Evolutionary conservation across 768 basidiomycete genomes (phyloP).

Genomic region (Phylloporus sp.): DNA sequence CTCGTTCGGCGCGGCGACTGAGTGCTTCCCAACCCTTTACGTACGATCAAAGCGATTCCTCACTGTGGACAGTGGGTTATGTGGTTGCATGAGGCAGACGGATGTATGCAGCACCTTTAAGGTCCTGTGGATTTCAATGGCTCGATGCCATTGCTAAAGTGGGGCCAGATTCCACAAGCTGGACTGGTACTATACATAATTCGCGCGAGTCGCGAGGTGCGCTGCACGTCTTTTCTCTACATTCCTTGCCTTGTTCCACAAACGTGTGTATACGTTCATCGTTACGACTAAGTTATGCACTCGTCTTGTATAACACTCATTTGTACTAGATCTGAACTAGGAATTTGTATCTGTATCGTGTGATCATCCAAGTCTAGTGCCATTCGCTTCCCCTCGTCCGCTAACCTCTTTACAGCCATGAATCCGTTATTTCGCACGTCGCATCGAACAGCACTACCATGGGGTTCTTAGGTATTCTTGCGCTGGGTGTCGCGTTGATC

Average conservation of each 20-base stretch:
- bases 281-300: constrained; percentile 18
- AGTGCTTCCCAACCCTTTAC: neutral
- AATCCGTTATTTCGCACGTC: neutral
- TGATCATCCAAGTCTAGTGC: neutral
- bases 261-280: neutral
- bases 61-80: neutral
- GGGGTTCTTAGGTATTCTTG: constrained; percentile 6
- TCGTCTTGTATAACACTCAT: constrained; percentile 14
- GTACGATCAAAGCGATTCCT: neutral
- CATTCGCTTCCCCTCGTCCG: too few species aligned
- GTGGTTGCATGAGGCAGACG: neutral
- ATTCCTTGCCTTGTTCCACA: neutral
- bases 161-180: constrained; percentile 11
- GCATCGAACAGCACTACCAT: constrained; percentile 2
- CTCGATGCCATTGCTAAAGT: constrained; percentile 12
- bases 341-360: constrained; percentile 7
- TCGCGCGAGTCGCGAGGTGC: constrained; percentile 12
- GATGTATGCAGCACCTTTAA: neutral
- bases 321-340: constrained; percentile 1
- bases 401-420: too few species aligned
- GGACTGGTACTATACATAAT: neutral
- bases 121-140: constrained; percentile 5
- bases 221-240: neutral
- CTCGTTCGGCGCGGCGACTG: constrained; percentile 15
- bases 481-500: constrained; percentile 6